phyloP scores from a whole-genome alignment of 2,329 filamentous ascomycete genomes.

The Fusarium algeriense region DNA sequence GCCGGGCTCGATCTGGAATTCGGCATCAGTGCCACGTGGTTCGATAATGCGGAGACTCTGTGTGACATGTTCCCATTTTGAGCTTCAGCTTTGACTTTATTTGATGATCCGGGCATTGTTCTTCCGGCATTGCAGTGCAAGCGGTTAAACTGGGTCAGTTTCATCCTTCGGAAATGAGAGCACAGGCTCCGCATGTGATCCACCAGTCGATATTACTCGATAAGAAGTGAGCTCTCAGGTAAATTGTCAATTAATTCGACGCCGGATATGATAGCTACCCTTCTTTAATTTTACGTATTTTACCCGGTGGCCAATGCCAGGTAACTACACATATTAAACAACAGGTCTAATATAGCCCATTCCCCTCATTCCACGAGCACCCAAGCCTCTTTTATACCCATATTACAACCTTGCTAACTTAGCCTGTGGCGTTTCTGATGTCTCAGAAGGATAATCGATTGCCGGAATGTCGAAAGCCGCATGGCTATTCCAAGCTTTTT shows the following conservation, averaged over 20 bases:
- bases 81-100: not conserved
- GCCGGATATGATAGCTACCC: not conserved
- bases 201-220: not conserved
- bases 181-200: not conserved
- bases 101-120: slow-evolving; percentile 11
- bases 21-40: slow-evolving; percentile 20
- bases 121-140: slow-evolving; percentile 15
- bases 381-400: not conserved
- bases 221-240: not conserved
- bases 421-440: not conserved
- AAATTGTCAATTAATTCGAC: not conserved
- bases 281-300: not conserved
- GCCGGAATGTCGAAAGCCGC: not conserved
- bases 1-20: not conserved
- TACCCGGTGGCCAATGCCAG: not conserved
- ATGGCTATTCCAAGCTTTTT: not conserved
- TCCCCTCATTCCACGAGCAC: not conserved
- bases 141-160: slow-evolving; percentile 20
- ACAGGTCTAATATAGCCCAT: not conserved
- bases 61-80: not conserved
- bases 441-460: not conserved
- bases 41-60: slow-evolving; percentile 13
- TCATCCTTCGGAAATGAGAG: slow-evolving; percentile 11
- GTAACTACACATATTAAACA: not conserved
- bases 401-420: not conserved